A percentile compares a stretch with the other conserved stretches of the same genome.
These are phyloP conservation scores for Cryptosporidium bovis DNA, from an alignment of 169 alveolate species.

Conservation along the genomic window DNA sequence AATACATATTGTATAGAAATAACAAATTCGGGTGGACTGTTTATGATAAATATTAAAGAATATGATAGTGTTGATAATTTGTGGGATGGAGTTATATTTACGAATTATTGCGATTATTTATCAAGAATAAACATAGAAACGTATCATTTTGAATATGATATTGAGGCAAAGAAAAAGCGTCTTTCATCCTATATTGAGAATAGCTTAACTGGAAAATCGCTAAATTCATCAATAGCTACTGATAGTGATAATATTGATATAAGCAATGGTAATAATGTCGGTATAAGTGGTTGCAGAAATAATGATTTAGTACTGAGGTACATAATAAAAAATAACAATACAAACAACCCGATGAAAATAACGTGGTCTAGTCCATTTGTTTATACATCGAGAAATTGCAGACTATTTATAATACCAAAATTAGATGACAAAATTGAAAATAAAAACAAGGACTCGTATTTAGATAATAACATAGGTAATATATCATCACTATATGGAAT, in stretches of 20 bases:
- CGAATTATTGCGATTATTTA: conserved; percentile 47
- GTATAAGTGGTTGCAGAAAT: no score
- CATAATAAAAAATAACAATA: not conserved
- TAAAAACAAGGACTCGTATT: not conserved
- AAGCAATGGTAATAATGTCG: not conserved
- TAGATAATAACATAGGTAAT: not conserved
- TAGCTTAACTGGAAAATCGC: not conserved
- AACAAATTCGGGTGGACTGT: conserved; percentile 29
- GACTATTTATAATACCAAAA: conserved; percentile 57
- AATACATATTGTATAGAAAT: conserved; percentile 62
- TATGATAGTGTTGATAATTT: not conserved
- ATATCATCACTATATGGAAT: conserved; percentile 8
- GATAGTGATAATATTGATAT: not conserved
- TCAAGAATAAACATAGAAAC: conserved; percentile 56
- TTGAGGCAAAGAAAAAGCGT: conserved; percentile 23
- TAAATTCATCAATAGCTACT: no score
- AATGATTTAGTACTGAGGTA: conserved; percentile 15
- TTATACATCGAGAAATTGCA: conserved; percentile 60
- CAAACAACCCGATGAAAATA: conserved; percentile 12
- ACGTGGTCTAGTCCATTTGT: conserved; percentile 66
- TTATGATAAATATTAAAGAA: conserved; percentile 28
- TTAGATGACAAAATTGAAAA: not conserved
- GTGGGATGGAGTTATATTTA: conserved; percentile 68
- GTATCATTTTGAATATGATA: conserved; percentile 49
- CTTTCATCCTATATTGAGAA: conserved; percentile 1